These are phyloP conservation scores for Castanospermum australe DNA, from an alignment of 306 rosid species.

Conservation along the genomic window DNA sequence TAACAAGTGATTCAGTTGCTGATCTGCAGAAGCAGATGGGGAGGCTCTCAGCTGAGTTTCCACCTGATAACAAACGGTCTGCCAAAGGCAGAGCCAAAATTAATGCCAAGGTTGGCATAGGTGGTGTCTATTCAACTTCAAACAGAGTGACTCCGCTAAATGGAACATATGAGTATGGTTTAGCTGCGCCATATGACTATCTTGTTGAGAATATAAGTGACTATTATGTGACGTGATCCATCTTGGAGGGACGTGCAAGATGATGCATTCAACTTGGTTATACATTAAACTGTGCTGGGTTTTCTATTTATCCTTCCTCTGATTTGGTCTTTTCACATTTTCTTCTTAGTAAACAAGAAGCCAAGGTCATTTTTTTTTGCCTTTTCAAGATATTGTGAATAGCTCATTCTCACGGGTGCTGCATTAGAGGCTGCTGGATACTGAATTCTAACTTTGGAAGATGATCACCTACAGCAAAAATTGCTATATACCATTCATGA, in stretches of 20 bases:
- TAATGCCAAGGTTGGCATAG: conserved; percentile 61
- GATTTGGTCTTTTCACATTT: conserved; percentile 3
- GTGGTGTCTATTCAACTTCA: conserved; percentile 60
- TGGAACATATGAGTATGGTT: conserved; percentile 63
- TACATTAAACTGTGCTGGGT: conserved; percentile 25
- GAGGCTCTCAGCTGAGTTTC: conserved; percentile 94
- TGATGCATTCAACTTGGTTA: conserved; percentile 37
- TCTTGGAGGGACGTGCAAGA: conserved; percentile 33
- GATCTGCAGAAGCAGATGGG: conserved; percentile 99
- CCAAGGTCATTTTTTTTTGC: conserved; percentile 61
- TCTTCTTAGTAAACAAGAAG: conserved; percentile 33
- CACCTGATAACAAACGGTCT: conserved; percentile 68
- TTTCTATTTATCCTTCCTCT: conserved; percentile 25
- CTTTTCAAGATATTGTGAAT: conserved; percentile 53
- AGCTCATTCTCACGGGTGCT: conserved; percentile 51
- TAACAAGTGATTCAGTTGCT: conserved; percentile 79
- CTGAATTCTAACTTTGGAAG: conserved; percentile 51
- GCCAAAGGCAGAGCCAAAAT: conserved; percentile 75
- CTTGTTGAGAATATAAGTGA: conserved; percentile 62
- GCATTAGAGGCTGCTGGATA: conserved; percentile 42
- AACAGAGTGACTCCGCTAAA: conserved; percentile 52
- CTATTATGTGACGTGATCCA: conserved; percentile 55
- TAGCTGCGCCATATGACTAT: conserved; percentile 71
- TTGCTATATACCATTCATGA: conserved; percentile 36
- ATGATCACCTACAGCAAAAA: conserved; percentile 25